A percentile compares a stretch with the other conserved stretches of the same genome.
Conservation (phyloP, 1,284 basidiomycete species). For the Trichosporon asahii region DNA sequence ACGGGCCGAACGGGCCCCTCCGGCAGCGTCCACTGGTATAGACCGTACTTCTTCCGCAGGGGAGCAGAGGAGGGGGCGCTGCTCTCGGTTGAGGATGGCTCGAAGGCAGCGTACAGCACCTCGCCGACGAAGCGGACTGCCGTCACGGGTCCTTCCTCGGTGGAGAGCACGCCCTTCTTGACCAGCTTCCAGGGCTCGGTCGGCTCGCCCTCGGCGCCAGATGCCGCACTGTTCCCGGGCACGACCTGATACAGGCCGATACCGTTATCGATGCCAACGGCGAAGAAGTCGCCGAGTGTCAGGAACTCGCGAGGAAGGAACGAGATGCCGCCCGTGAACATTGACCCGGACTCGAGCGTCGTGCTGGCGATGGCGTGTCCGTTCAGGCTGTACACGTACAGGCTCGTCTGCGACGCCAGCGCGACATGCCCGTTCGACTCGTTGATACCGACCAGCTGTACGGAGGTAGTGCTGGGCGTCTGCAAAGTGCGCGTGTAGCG, state of each 20-base stretch:
- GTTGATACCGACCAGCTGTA: constrained; percentile 73
- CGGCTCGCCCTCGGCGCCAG: constrained; percentile 29
- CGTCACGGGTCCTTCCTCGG: constrained; percentile 19
- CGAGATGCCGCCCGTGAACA: constrained; percentile 45
- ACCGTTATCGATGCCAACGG: constrained; percentile 39
- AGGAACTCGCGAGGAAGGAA: constrained; percentile 49
- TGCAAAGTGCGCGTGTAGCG: constrained; percentile 71
- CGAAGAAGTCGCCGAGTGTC: constrained; percentile 40
- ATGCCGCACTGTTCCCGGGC: constrained; percentile 21
- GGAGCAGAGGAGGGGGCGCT: too few relatives aligned
- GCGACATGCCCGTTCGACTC: constrained; percentile 67
- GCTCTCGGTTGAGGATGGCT: constrained; percentile 20
- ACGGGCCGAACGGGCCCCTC: constrained; percentile 47
- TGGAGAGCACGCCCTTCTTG: constrained; percentile 37
- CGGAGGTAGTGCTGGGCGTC: constrained; percentile 59
- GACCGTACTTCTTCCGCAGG: constrained; percentile 28
- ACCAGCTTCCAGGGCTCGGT: constrained; percentile 45
- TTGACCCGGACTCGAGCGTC: constrained; percentile 25
- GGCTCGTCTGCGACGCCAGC: constrained; percentile 35
- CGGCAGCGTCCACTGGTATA: constrained; percentile 51
- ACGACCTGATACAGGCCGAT: constrained; percentile 40
- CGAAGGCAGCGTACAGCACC: constrained; percentile 47
- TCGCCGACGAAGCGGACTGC: constrained; percentile 49
- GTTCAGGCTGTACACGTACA: constrained; percentile 51
- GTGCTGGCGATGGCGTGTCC: constrained; percentile 48